Evolutionary conservation across 306 rosid species (phyloP), one percentile per base, ranked within the genome.

Genomic region (Notholithocarpus densiflorus): DNA sequence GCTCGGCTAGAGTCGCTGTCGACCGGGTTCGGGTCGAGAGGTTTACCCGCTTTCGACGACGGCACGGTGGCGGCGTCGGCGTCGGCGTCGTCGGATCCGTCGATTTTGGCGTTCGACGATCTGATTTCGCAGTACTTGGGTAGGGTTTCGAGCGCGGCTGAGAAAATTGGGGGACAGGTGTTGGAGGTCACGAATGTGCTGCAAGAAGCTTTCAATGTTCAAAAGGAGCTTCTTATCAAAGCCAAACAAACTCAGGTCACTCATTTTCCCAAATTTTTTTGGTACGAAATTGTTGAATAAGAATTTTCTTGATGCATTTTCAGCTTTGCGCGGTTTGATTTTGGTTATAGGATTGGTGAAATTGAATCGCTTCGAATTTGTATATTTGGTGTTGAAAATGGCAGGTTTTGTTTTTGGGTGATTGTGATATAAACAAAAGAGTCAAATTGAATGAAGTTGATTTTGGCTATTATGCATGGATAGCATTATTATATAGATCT

Each of bases 161-260:
- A 94, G 86, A 80, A 77, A 78, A 90, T 94, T 65, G 97, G 98
- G 56, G 98, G 97, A 66, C 87, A 83, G 84, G 97, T 89, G 14
- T 74, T 86, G 86, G 92, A 86, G 17, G 84, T 75, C 24, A 86
- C 97, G 11, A 82, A 82, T 79, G 26, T 86, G 78, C 69, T 94
- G 14, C 80, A 52, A 66, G 89, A 94, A 73, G 98, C 97, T 68
- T 94, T 94, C 73, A 37, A 56, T 78, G 88, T 77, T 68, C 97
- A 89, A 86, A 92, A 82, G 80, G 89, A 88, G 82, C 97, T 94
- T 62, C 82, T 94, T 59, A 75, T 87, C 70, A 81, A 81, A 89
- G 84, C 91, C 75, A 92, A 92, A 83, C 87, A 66, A 23, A 82
- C 88, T 81, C 92, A 94, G 97, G 98, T 94, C 81, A 37, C 79